A percentile compares a stretch with the other conserved stretches of the same genome.
These are phyloP conservation scores for Macrophomina pseudophaseolina DNA, from an alignment of 2,329 filamentous ascomycete genomes.

Conservation along the genomic window DNA sequence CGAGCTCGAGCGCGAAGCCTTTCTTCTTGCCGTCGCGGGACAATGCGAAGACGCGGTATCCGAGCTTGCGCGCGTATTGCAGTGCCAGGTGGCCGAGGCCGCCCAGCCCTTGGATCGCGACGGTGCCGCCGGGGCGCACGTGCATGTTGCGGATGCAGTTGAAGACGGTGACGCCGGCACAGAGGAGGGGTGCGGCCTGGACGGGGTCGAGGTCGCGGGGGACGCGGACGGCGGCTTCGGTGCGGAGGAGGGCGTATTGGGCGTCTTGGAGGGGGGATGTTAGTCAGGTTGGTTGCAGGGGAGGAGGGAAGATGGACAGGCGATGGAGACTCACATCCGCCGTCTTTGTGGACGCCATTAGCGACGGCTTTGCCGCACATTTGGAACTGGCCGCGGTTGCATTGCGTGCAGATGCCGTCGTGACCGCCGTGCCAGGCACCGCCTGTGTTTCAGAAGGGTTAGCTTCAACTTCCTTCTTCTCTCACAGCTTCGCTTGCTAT, in stretches of 20 bases:
- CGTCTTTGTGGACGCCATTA: conserved; percentile 70
- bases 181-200: conserved; percentile 52
- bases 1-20: conserved; percentile 58
- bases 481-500: no score
- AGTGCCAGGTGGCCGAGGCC: conserved; percentile 60
- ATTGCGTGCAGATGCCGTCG: conserved; percentile 65
- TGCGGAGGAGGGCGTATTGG: conserved; percentile 65
- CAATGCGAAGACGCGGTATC: conserved; percentile 58
- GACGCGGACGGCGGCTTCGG: conserved; percentile 63
- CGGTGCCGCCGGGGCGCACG: conserved; percentile 50
- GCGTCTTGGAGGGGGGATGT: conserved; percentile 47
- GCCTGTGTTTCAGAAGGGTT: neutral
- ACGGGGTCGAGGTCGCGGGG: conserved; percentile 54
- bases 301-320: neutral
- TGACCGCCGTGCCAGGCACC: conserved; percentile 69
- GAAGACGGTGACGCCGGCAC: conserved; percentile 58
- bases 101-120: conserved; percentile 60
- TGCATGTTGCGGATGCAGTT: conserved; percentile 57
- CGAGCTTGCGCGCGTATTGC: conserved; percentile 59
- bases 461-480: no score
- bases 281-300: neutral
- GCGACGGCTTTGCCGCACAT: conserved; percentile 67
- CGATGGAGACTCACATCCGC: conserved; percentile 60
- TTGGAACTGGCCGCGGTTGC: conserved; percentile 69
- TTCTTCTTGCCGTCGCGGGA: conserved; percentile 58